Conservation (phyloP, 148 eudicot genomes). For the Rhododendron mucronatum region DNA sequence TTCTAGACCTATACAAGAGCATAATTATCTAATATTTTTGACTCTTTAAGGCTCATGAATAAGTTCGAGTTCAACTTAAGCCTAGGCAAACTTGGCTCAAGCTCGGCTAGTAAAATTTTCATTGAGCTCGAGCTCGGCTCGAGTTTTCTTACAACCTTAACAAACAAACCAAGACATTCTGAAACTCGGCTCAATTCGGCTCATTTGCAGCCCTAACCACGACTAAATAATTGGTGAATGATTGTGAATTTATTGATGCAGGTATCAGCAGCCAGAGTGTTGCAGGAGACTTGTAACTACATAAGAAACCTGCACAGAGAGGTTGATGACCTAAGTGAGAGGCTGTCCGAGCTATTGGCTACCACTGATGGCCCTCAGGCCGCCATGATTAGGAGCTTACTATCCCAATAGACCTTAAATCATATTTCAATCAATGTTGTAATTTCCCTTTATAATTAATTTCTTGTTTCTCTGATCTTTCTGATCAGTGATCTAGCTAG, state of each 20-base stretch:
- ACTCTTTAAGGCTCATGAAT: too few relatives aligned
- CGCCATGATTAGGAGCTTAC: constrained; percentile 41
- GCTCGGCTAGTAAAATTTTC: too few relatives aligned
- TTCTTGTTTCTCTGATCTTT: neutral
- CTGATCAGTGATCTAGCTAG: neutral
- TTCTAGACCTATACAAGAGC: neutral
- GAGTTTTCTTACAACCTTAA: neutral
- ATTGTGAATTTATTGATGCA: constrained; percentile 8
- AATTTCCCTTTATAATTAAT: neutral
- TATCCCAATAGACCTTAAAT: constrained; percentile 21
- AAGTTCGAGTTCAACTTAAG: neutral
- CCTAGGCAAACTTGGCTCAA: neutral
- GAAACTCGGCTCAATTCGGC: too few relatives aligned
- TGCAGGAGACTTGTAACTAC: constrained; percentile 46
- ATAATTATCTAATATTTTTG: too few relatives aligned
- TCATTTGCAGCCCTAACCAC: neutral
- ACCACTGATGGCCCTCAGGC: constrained; percentile 39
- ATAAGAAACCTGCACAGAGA: constrained; percentile 41
- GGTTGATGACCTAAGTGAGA: constrained; percentile 43
- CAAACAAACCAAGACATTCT: too few relatives aligned
- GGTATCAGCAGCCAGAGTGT: constrained; percentile 37
- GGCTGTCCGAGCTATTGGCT: constrained; percentile 35
- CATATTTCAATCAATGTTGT: too few relatives aligned
- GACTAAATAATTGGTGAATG: neutral
- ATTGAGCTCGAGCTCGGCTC: too few relatives aligned